Conservation (phyloP, 2,329 filamentous ascomycete genomes). For the Aureobasidium sp. region DNA sequence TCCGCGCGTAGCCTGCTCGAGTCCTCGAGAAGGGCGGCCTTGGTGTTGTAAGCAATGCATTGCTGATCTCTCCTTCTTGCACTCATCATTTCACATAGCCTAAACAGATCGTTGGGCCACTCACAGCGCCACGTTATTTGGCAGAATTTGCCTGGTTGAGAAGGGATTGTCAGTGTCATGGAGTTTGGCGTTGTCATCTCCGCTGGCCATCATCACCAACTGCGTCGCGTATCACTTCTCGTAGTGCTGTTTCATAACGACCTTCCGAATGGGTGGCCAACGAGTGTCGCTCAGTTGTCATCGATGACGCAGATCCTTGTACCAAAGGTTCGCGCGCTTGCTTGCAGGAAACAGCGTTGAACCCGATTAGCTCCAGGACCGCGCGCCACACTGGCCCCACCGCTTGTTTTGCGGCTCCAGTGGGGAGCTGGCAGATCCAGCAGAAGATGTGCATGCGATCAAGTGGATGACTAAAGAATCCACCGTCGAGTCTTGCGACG, state of each 20-base stretch:
- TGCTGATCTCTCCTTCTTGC: neutral
- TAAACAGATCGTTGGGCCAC: constrained; percentile 14
- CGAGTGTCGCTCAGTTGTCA: constrained; percentile 10
- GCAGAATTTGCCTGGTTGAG: constrained; percentile 13
- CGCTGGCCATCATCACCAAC: neutral
- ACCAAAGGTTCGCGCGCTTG: constrained; percentile 7
- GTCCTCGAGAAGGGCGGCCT: neutral
- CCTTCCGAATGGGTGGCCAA: constrained; percentile 8
- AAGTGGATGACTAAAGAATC: constrained; percentile 9
- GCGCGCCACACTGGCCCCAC: constrained; percentile 13
- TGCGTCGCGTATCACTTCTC: constrained; percentile 6
- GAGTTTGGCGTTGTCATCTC: neutral
- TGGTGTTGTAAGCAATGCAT: neutral
- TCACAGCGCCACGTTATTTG: constrained; percentile 8
- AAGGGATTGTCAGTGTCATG: constrained; percentile 6
- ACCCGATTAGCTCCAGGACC: constrained; percentile 14
- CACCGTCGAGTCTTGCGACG: neutral
- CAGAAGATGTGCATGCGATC: constrained; percentile 1
- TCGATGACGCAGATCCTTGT: constrained; percentile 6
- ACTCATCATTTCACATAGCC: neutral
- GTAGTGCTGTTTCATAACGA: constrained; percentile 13
- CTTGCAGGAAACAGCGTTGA: constrained; percentile 4
- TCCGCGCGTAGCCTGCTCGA: neutral
- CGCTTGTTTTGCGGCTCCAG: neutral
- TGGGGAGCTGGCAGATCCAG: constrained; percentile 10